These are phyloP conservation scores for Pleurotus djamor DNA, from an alignment of 768 basidiomycete genomes.

Conservation along the genomic window DNA sequence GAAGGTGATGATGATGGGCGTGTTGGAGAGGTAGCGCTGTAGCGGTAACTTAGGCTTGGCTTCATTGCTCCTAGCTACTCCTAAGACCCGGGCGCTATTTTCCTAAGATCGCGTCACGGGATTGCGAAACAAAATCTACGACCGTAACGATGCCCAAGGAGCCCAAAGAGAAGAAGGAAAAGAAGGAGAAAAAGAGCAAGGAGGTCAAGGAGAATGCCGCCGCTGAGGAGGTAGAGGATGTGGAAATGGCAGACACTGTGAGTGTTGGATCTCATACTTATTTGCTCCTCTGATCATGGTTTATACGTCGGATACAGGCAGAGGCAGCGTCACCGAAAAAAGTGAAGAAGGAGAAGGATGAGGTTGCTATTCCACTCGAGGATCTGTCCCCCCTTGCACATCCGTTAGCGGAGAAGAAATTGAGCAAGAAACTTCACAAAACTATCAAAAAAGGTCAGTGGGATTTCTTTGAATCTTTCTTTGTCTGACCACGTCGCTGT, in stretches of 20 bases:
- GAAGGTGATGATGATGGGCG: constrained; percentile 15
- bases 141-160: constrained; percentile 57
- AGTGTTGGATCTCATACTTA: constrained; percentile 17
- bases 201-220: constrained; percentile 38
- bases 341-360: constrained; percentile 61
- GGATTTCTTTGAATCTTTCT: not conserved
- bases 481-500: not conserved
- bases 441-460: constrained; percentile 83
- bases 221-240: constrained; percentile 36
- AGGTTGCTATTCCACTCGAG: constrained; percentile 65
- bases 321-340: constrained; percentile 51
- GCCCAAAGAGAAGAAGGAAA: constrained; percentile 73
- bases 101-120: too few relatives aligned
- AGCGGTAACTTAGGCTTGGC: not conserved
- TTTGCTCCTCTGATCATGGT: constrained; percentile 4
- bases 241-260: constrained; percentile 43
- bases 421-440: constrained; percentile 92
- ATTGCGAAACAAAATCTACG: not conserved
- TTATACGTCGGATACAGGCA: constrained; percentile 9
- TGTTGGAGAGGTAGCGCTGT: not conserved
- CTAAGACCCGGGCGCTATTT: too few relatives aligned
- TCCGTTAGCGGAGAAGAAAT: constrained; percentile 91
- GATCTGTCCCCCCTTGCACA: constrained; percentile 93
- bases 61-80: too few relatives aligned
- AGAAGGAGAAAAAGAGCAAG: constrained; percentile 72